phyloP scores from a whole-genome alignment of 2,329 filamentous ascomycete genomes.

The Colletotrichum spaethianum region DNA sequence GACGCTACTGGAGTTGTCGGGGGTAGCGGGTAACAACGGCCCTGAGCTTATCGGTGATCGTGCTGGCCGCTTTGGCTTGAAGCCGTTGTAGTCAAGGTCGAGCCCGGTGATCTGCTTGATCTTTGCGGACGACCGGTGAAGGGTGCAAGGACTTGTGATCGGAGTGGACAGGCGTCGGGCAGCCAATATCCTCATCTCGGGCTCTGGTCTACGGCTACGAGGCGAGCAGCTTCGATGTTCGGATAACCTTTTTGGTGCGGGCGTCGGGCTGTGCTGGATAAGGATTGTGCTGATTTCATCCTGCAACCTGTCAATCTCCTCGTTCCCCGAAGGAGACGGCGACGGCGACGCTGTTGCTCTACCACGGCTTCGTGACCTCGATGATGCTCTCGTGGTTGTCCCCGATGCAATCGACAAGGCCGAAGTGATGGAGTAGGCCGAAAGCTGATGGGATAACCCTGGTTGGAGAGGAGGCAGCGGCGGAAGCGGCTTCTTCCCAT shows the following conservation, averaged over 20 bases:
- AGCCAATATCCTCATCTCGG: conserved; percentile 18
- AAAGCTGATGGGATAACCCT: conserved; percentile 25
- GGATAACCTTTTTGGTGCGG: conserved; percentile 4
- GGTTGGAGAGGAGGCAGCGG: conserved; percentile 42
- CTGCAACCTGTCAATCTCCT: conserved; percentile 23
- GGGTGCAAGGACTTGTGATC: conserved; percentile 38
- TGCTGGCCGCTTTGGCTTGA: conserved; percentile 7
- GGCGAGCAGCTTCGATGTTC: conserved; percentile 36
- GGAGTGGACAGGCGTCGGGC: conserved; percentile 34
- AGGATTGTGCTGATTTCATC: conserved; percentile 36
- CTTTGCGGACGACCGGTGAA: conserved; percentile 55
- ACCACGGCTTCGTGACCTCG: conserved; percentile 30
- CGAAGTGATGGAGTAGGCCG: conserved; percentile 24
- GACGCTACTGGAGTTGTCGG: conserved; percentile 14
- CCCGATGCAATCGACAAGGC: conserved; percentile 5
- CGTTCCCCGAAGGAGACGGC: conserved; percentile 14
- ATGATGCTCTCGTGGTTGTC: conserved; percentile 18
- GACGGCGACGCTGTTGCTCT: conserved; percentile 20
- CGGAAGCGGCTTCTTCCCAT: conserved; percentile 47
- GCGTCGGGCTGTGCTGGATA: conserved; percentile 30
- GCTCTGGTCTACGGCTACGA: conserved; percentile 5
- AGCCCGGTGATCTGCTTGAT: conserved; percentile 59
- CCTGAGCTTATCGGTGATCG: not conserved
- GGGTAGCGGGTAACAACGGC: conserved; percentile 5
- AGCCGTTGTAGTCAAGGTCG: conserved; percentile 48